Evolutionary conservation across 164 flowering plant genomes (phyloP).

Genomic region (Stephania cephalantha): DNA sequence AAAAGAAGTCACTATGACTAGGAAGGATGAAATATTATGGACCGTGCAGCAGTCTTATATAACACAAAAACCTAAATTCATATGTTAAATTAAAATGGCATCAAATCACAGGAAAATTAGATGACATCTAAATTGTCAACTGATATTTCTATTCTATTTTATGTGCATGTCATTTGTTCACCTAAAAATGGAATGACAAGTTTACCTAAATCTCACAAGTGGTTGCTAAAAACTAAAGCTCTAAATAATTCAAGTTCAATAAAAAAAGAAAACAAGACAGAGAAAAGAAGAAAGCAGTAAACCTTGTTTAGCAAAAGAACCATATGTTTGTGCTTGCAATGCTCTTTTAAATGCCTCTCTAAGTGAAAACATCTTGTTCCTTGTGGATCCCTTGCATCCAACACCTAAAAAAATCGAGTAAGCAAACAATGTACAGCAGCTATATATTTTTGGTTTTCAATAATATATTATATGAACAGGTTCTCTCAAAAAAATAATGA

Average conservation of each 20-base stretch:
- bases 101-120: neutral
- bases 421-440: neutral
- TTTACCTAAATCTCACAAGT: neutral
- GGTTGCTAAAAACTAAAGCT: neutral
- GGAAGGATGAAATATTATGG: too few species aligned
- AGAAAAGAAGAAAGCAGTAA: neutral
- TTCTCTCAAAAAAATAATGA: neutral
- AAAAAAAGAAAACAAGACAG: neutral
- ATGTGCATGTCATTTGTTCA: neutral
- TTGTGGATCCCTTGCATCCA: conserved; percentile 98
- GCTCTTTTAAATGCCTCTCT: conserved; percentile 87
- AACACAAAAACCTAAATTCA: neutral
- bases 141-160: neutral
- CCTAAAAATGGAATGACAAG: neutral
- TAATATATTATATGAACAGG: neutral
- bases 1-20: too few species aligned
- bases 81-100: neutral
- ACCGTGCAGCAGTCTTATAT: too few species aligned
- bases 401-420: conserved; percentile 38
- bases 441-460: neutral
- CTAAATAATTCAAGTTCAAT: neutral
- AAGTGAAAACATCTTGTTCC: conserved; percentile 94
- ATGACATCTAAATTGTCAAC: neutral
- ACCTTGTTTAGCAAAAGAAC: conserved; percentile 87
- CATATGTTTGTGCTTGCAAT: conserved; percentile 91